A percentile compares a stretch with the other conserved stretches of the same genome.
Evolutionary conservation across 2,329 filamentous ascomycete genomes (phyloP).

Genomic region (Stagonosporopsis chrysanthemi): DNA sequence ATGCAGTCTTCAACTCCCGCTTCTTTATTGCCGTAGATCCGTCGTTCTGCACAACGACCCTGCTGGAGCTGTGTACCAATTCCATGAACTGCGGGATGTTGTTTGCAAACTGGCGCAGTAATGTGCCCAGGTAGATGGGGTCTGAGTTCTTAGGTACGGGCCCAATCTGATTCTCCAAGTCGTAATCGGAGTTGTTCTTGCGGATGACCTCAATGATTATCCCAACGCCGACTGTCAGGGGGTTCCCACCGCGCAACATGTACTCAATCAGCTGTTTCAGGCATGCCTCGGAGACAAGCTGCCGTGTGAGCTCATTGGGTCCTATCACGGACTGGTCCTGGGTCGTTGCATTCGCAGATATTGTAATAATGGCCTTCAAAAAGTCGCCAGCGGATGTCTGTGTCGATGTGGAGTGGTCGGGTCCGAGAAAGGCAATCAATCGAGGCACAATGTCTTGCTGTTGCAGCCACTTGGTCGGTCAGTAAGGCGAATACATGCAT

Average conservation of each 20-base stretch:
- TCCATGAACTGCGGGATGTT: conserved; percentile 95
- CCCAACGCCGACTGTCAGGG: conserved; percentile 92
- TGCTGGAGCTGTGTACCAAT: conserved; percentile 78
- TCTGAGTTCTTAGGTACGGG: conserved; percentile 84
- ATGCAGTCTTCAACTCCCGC: conserved; percentile 81
- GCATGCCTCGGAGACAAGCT: conserved; percentile 87
- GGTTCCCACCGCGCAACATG: conserved; percentile 93
- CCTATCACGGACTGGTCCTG: conserved; percentile 99
- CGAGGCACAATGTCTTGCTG: conserved; percentile 86
- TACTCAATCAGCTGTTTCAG: conserved; percentile 84
- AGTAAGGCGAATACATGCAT: conserved; percentile 9
- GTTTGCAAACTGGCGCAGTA: conserved; percentile 86
- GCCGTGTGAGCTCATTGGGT: conserved; percentile 93
- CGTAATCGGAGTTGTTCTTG: conserved; percentile 99
- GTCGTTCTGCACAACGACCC: conserved; percentile 64
- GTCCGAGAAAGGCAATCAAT: conserved; percentile 84
- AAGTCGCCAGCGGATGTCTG: conserved; percentile 98
- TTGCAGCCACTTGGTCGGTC: conserved; percentile 78
- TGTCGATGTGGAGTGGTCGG: conserved; percentile 84
- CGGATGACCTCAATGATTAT: conserved; percentile 98
- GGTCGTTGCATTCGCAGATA: conserved; percentile 96
- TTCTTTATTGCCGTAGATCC: conserved; percentile 70
- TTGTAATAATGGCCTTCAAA: conserved; percentile 97
- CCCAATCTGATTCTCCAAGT: conserved; percentile 86
- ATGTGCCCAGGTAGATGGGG: conserved; percentile 91